A percentile compares a stretch with the other conserved stretches of the same genome.
Conservation (phyloP, 352 stramenopile species). For the Globisporangium sylvaticum region DNA sequence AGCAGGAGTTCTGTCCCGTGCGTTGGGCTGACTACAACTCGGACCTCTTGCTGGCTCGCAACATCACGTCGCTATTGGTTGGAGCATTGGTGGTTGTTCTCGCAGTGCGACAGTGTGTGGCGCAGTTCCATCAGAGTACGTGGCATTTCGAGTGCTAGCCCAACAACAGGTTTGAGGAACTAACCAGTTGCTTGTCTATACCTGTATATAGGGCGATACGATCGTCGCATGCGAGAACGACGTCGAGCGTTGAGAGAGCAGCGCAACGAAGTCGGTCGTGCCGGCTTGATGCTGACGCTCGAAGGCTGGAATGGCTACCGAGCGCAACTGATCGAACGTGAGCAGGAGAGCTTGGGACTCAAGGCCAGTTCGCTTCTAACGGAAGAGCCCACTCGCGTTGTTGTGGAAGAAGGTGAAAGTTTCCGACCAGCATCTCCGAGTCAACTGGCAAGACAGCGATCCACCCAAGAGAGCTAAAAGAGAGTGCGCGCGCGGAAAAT, state of each 20-base stretch:
- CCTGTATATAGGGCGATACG: too few relatives aligned
- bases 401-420: not conserved
- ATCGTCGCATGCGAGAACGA: not conserved
- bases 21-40: too few relatives aligned
- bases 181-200: too few relatives aligned
- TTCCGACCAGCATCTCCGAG: not conserved
- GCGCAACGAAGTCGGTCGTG: constrained; percentile 13
- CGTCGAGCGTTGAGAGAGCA: constrained; percentile 5
- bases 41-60: too few relatives aligned
- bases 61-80: too few relatives aligned
- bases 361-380: not conserved
- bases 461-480: not conserved
- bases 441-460: not conserved
- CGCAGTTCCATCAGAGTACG: constrained; percentile 3
- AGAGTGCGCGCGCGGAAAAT: too few relatives aligned
- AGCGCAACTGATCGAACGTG: constrained; percentile 43
- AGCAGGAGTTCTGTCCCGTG: too few relatives aligned
- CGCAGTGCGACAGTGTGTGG: not conserved
- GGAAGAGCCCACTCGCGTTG: not conserved
- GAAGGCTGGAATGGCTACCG: constrained; percentile 43
- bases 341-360: constrained; percentile 17
- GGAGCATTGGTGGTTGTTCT: too few relatives aligned
- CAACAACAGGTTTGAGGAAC: too few relatives aligned
- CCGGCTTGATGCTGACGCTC: constrained; percentile 28
- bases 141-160: too few relatives aligned